Conservation (phyloP, 192 early-diverging fungal genomes). For the Dispira parvispora region DNA sequence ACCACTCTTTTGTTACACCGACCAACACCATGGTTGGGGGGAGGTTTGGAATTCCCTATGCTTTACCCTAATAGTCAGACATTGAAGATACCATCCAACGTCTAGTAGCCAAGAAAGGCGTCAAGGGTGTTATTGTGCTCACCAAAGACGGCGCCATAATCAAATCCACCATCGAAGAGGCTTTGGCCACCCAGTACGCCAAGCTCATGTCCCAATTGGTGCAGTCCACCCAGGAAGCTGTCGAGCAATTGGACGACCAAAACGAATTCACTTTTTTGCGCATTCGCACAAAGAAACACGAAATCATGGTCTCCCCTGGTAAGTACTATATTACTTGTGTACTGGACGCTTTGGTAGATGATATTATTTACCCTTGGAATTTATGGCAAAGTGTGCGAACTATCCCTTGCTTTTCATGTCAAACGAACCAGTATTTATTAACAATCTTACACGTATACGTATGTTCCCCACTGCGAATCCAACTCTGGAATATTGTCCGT, state of each 20-base stretch:
- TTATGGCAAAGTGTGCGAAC: neutral
- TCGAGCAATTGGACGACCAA: slow-evolving; percentile 72
- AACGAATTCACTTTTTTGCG: slow-evolving; percentile 90
- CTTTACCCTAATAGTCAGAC: slow-evolving; percentile 22
- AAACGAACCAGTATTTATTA: neutral
- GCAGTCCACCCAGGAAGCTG: slow-evolving; percentile 51
- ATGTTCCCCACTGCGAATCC: neutral
- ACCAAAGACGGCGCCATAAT: slow-evolving; percentile 86
- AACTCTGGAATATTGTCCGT: neutral
- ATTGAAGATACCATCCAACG: slow-evolving; percentile 92
- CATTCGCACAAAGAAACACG: slow-evolving; percentile 86
- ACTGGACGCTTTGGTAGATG: neutral
- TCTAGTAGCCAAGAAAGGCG: slow-evolving; percentile 72
- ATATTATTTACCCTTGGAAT: neutral
- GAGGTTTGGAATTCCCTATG: no score
- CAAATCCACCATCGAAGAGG: slow-evolving; percentile 67
- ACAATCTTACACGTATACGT: neutral
- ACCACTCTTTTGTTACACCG: no score
- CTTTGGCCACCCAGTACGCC: slow-evolving; percentile 65
- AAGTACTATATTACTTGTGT: neutral
- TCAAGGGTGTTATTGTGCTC: slow-evolving; percentile 79
- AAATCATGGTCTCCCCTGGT: slow-evolving; percentile 87
- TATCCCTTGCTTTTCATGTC: neutral
- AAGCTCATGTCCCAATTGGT: slow-evolving; percentile 71
- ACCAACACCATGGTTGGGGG: no score